Evolutionary conservation across 2,329 filamentous ascomycete species (phyloP), one percentile per base, ranked within the genome.

Genomic region (Aspergillus brunneoviolaceus): DNA sequence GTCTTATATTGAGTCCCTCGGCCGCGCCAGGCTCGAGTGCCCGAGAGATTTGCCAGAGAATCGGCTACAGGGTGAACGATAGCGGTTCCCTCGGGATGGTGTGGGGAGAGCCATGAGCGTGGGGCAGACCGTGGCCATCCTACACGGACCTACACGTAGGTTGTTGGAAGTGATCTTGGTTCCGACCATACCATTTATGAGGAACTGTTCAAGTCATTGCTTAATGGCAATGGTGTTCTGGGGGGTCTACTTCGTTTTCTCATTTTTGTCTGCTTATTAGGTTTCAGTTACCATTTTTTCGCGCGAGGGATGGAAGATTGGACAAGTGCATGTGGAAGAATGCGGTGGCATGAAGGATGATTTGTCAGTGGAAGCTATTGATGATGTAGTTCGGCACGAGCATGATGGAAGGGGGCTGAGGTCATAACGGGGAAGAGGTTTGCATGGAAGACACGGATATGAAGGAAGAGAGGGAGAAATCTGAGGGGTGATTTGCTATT

Each of bases 211-310:
- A 51, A 48, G 21, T 42, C 49, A 49, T 47, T 39, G 55, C 45
- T 55, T 29, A 39, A 51, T 48, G 51, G 48, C 31, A 47, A 49
- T 54, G 45, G 56, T 49, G 47, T 53, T 57, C 48, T 55, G 55
- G 55, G 51, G 39, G 16, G 39, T 19, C 39, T 45, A 55, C 19
- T 49, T 53, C 56, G 61, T 63, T 54, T 63, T 63, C 59, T 55
- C 39, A 7, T 59, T 58, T 61, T 60, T 59, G 39, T 63, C 60
- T 58, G 42, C 60, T 59, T 61, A 42, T 35, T 48, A 16, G 16
- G 42, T 63, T 63, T 63, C 57, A 42, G 51, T 52, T 54, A 31
- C 56, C 42, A 33, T 49, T 21, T 47, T 33, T n/a, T 29, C 31
- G 25, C 39, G 53, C 27, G 53, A 25, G n/a, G 27, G 16, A 19